A percentile compares a stretch with the other conserved stretches of the same genome.
These are phyloP conservation scores for Neopestalotiopsis sp. DNA, from an alignment of 2,329 filamentous ascomycete genomes.

Conservation along the genomic window DNA sequence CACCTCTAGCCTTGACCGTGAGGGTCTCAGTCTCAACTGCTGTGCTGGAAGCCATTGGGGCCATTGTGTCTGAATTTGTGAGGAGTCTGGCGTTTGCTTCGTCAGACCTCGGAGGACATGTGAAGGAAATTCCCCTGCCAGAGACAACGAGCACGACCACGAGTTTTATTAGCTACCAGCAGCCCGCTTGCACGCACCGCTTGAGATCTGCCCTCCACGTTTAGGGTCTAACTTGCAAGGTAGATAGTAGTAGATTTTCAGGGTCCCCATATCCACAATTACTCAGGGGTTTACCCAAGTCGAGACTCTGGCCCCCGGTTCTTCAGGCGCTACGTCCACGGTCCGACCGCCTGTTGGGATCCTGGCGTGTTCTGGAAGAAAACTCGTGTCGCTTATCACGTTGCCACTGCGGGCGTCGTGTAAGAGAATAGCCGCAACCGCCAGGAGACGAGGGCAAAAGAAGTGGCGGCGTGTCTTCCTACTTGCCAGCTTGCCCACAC, in stretches of 20 bases:
- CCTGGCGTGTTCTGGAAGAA: conserved; percentile 9
- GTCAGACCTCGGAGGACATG: conserved; percentile 9
- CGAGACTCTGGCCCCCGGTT: neutral
- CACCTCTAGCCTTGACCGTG: conserved; percentile 14
- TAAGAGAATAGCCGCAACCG: conserved; percentile 4
- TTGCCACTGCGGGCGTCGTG: conserved; percentile 2
- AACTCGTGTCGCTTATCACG: neutral
- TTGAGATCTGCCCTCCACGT: conserved; percentile 11
- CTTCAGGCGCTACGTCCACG: neutral
- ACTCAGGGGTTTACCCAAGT: neutral
- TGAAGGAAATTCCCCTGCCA: neutral
- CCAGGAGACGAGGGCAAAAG: neutral
- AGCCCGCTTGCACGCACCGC: neutral
- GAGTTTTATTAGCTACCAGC: conserved; percentile 4
- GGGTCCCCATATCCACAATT: conserved; percentile 7
- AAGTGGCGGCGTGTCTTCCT: too few relatives aligned
- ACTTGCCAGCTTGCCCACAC: neutral
- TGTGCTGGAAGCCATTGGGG: conserved; percentile 10
- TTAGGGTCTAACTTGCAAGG: conserved; percentile 1
- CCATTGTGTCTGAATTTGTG: conserved; percentile 3
- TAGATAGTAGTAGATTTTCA: conserved; percentile 9
- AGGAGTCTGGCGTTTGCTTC: neutral
- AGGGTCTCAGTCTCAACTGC: conserved; percentile 12
- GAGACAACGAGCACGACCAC: neutral
- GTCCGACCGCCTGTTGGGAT: conserved; percentile 8